Conservation (phyloP, 1,139 yeast genomes). For the Protomyces gravidus region DNA sequence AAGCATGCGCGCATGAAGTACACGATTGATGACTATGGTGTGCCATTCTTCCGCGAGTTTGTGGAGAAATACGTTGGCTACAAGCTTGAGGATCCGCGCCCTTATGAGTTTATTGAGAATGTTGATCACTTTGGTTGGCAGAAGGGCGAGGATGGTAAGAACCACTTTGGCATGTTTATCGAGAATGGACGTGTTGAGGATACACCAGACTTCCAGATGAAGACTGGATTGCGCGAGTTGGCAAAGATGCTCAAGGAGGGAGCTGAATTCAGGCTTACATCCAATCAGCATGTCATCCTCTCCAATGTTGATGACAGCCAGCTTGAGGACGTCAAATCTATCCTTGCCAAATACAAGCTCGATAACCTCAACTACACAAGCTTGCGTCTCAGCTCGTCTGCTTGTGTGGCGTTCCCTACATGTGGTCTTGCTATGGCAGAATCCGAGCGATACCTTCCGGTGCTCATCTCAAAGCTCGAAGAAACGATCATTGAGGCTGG, state of each 20-base stretch:
- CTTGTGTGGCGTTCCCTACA: slow-evolving; percentile 98
- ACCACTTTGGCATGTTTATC: slow-evolving; percentile 89
- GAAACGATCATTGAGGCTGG: slow-evolving; percentile 84
- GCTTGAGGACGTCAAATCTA: slow-evolving; percentile 55
- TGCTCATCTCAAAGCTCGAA: slow-evolving; percentile 73
- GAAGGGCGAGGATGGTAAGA: slow-evolving; percentile 76
- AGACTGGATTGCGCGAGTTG: slow-evolving; percentile 74
- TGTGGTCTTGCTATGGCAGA: slow-evolving; percentile 99
- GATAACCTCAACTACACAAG: slow-evolving; percentile 82
- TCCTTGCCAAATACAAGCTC: slow-evolving; percentile 69
- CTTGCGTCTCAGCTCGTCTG: slow-evolving; percentile 82
- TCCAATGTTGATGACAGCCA: slow-evolving; percentile 69
- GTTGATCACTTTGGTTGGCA: slow-evolving; percentile 90
- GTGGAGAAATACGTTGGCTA: slow-evolving; percentile 81
- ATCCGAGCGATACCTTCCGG: slow-evolving; percentile 90
- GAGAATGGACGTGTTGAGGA: slow-evolving; percentile 97
- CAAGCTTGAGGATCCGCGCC: slow-evolving; percentile 63
- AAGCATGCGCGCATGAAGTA: slow-evolving; percentile 97
- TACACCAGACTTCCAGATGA: slow-evolving; percentile 84
- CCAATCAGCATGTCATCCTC: slow-evolving; percentile 86
- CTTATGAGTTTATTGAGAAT: slow-evolving; percentile 77
- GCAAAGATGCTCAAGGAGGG: slow-evolving; percentile 62
- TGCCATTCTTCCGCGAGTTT: slow-evolving; percentile 69
- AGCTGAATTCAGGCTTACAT: slow-evolving; percentile 72
- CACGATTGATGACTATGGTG: slow-evolving; percentile 87